Conservation (phyloP, 2,329 filamentous ascomycete species). For the Neurospora sp. region DNA sequence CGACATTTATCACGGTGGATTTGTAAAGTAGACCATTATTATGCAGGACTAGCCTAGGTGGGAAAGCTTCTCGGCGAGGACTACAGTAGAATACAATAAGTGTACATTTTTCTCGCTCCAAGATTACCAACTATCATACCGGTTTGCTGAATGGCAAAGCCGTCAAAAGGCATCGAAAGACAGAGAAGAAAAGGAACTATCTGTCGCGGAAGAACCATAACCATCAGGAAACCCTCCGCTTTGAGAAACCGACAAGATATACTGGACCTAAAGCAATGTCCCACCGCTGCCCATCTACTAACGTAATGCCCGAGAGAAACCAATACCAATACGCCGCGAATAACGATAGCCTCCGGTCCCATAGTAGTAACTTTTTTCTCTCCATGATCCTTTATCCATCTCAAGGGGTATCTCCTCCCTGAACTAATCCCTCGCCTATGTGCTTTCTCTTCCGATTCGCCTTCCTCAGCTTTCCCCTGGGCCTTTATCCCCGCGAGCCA, state of each 20-base stretch:
- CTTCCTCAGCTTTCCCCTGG: not conserved
- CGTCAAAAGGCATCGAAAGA: not conserved
- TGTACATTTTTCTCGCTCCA: not conserved
- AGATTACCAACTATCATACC: not conserved
- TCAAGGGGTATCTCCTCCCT: not conserved
- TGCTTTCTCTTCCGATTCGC: not conserved
- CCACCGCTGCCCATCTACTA: not conserved
- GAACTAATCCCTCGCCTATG: not conserved
- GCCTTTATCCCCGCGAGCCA: not conserved
- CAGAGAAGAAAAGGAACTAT: not conserved
- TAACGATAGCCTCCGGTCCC: not conserved
- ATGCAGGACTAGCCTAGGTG: not conserved
- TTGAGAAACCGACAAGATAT: not conserved
- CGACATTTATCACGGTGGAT: not conserved
- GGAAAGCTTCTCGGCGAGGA: not conserved
- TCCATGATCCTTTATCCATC: not conserved
- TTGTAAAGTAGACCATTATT: not conserved
- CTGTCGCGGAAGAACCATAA: not conserved
- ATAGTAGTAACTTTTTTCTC: not conserved
- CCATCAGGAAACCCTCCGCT: not conserved
- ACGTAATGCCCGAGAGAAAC: not conserved
- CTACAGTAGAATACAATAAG: not conserved
- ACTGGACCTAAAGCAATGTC: not conserved
- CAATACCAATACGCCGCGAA: not conserved
- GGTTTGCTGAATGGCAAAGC: not conserved